Evolutionary conservation across 1,139 yeast genomes (phyloP).

Genomic region (Pichia sp.): DNA sequence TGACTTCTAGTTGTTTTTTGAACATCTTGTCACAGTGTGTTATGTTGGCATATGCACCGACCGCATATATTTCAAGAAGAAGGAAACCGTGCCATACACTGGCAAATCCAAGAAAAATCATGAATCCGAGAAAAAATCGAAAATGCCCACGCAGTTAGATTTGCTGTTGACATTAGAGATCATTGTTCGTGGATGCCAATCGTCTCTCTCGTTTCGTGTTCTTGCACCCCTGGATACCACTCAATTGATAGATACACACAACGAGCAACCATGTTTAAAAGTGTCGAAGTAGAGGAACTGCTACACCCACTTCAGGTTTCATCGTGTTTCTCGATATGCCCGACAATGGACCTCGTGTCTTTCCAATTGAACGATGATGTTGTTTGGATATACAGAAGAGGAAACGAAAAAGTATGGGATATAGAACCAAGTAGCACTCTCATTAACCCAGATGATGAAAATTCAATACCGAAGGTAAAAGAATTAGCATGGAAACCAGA

Average conservation of each 20-base stretch:
- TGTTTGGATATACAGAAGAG: constrained; percentile 37
- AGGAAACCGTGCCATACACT: no score
- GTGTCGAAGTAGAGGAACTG: constrained; percentile 17
- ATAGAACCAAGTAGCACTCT: constrained; percentile 26
- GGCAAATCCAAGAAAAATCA: no score
- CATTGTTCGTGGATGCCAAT: no score
- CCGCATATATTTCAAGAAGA: no score
- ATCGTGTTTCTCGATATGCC: constrained; percentile 47
- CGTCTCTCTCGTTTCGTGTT: no score
- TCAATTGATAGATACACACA: no score
- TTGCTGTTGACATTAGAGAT: not conserved
- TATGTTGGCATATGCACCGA: no score
- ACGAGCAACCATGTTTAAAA: no score
- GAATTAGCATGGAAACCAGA: constrained; percentile 31
- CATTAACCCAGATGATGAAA: no score
- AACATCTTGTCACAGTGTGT: constrained; percentile 61
- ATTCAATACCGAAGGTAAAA: not conserved
- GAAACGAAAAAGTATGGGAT: constrained; percentile 55
- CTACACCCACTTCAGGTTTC: constrained; percentile 25
- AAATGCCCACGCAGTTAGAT: constrained; percentile 26
- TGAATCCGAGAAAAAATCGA: no score
- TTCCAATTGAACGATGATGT: constrained; percentile 36
- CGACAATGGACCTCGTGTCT: constrained; percentile 50
- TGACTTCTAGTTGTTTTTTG: constrained; percentile 60
- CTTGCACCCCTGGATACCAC: no score